These are phyloP conservation scores for Delonix regia DNA, from an alignment of 306 rosid genomes.

Conservation along the genomic window DNA sequence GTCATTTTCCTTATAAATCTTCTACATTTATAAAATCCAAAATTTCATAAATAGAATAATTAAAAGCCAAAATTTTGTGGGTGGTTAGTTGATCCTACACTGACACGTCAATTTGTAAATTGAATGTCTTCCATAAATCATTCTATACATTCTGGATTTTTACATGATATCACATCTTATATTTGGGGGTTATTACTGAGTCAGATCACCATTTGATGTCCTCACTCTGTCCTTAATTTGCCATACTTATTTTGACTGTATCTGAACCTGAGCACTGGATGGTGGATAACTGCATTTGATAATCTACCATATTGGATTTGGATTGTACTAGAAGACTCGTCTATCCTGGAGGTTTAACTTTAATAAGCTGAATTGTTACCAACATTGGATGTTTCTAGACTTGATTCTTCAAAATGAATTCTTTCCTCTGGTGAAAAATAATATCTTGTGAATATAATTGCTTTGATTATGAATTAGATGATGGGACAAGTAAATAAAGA, in stretches of 20 bases:
- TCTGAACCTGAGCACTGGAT: constrained; percentile 2
- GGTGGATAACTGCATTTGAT: background rate
- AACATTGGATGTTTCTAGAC: background rate
- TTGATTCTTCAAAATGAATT: constrained; percentile 6
- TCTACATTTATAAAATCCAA: too few species aligned
- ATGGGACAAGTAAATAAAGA: constrained; percentile 86
- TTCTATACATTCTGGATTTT: background rate
- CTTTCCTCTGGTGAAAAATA: background rate
- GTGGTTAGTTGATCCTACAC: background rate
- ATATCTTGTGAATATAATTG: constrained; percentile 12
- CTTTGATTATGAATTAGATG: constrained; percentile 55
- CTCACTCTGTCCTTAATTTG: background rate
- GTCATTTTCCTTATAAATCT: too few species aligned
- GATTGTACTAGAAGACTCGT: background rate
- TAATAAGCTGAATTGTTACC: background rate
- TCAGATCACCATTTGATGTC: background rate
- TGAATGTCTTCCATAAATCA: background rate
- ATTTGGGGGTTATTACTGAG: background rate
- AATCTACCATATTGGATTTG: background rate
- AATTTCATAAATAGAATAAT: too few species aligned
- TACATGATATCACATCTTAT: constrained; percentile 3
- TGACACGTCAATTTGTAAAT: background rate
- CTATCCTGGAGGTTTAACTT: constrained; percentile 11
- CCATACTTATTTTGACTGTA: background rate
- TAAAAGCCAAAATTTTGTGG: too few species aligned